Conservation (phyloP, 306 rosid species). For the Prunus mongolica region DNA sequence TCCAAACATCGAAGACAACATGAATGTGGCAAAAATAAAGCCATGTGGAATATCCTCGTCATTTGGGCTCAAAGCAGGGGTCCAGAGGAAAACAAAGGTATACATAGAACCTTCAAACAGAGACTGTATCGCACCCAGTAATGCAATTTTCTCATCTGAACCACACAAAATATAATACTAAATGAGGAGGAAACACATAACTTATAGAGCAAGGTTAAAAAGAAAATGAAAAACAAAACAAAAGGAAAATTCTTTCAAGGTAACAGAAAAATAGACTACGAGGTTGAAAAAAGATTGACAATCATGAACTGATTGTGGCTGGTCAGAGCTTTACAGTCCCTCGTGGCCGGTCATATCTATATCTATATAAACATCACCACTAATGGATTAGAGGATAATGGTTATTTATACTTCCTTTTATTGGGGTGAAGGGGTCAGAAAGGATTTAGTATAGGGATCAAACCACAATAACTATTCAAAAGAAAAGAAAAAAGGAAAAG, state of each 20-base stretch:
- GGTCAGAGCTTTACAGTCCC: too few species aligned
- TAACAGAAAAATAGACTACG: slow-evolving; percentile 11
- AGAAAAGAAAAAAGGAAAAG: too few species aligned
- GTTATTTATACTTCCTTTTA: too few species aligned
- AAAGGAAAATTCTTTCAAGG: neutral
- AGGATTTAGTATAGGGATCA: too few species aligned
- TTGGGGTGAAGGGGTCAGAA: too few species aligned
- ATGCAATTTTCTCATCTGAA: slow-evolving; percentile 73
- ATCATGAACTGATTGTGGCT: neutral
- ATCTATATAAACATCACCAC: too few species aligned
- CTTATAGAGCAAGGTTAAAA: neutral
- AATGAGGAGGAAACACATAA: neutral
- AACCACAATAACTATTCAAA: too few species aligned
- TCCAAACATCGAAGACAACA: slow-evolving; percentile 96
- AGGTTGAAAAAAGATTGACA: neutral
- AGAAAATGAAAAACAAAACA: neutral
- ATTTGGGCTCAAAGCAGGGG: slow-evolving; percentile 94
- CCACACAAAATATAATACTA: slow-evolving; percentile 10
- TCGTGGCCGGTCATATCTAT: too few species aligned
- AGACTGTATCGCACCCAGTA: slow-evolving; percentile 90
- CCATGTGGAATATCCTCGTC: slow-evolving; percentile 94
- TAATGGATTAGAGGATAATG: neutral
- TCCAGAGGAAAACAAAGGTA: slow-evolving; percentile 90
- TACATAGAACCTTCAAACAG: slow-evolving; percentile 97
- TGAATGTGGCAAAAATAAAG: slow-evolving; percentile 87